Evolutionary conservation across 768 basidiomycete species (phyloP).

Genomic region (Tulasnella sp.): DNA sequence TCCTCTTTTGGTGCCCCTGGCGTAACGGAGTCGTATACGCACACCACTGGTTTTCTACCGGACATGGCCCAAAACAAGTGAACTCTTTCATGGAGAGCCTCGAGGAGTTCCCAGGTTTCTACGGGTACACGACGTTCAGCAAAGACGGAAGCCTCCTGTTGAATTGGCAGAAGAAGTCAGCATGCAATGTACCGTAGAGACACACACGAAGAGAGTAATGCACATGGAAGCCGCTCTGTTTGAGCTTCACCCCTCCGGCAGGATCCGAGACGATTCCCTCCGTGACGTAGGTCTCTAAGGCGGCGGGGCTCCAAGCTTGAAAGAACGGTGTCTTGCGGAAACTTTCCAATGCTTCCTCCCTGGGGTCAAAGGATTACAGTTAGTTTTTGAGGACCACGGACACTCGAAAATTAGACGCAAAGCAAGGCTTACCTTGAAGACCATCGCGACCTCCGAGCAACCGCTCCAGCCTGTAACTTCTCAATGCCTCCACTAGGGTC

Average conservation of each 20-base stretch:
- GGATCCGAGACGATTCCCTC: slow-evolving; percentile 54
- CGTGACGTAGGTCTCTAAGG: slow-evolving; percentile 63
- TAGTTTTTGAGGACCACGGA: not conserved
- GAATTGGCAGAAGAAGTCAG: not conserved
- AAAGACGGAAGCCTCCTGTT: slow-evolving; percentile 63
- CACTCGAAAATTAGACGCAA: too few relatives aligned
- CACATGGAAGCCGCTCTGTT: slow-evolving; percentile 63
- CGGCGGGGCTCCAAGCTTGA: slow-evolving; percentile 65
- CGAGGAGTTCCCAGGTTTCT: slow-evolving; percentile 48
- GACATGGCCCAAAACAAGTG: slow-evolving; percentile 61
- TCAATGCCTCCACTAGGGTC: not conserved
- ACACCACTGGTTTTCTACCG: slow-evolving; percentile 49
- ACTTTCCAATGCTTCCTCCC: slow-evolving; percentile 60
- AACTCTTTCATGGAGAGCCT: slow-evolving; percentile 54
- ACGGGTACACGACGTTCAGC: slow-evolving; percentile 48
- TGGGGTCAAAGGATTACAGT: slow-evolving; percentile 39
- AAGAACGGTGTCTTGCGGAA: slow-evolving; percentile 69
- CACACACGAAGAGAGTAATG: not conserved
- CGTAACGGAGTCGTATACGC: slow-evolving; percentile 34
- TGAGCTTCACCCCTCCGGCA: slow-evolving; percentile 57
- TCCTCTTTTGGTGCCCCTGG: not conserved
- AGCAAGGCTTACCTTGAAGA: slow-evolving; percentile 54
- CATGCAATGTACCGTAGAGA: not conserved
- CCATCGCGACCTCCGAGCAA: slow-evolving; percentile 68
- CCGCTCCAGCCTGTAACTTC: slow-evolving; percentile 49